Conservation (phyloP, 352 stramenopile genomes). For the Phytophthora sansomeana region DNA sequence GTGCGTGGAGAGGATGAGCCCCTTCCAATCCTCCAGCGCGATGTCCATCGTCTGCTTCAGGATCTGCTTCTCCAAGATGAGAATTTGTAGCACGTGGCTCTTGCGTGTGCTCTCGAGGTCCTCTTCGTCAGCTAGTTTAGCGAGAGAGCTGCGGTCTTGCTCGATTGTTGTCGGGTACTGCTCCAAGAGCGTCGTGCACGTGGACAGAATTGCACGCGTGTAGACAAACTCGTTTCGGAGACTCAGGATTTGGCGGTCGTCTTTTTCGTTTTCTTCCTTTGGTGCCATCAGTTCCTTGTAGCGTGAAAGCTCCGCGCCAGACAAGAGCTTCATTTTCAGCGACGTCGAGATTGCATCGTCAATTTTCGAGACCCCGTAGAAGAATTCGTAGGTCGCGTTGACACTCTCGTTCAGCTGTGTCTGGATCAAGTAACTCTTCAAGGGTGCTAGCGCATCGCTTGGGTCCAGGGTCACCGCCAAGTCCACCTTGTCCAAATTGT, state of each 20-base stretch:
- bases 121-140: slow-evolving; percentile 10
- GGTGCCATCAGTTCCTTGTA: slow-evolving; percentile 41
- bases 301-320: slow-evolving; percentile 36
- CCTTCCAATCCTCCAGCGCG: slow-evolving; percentile 53
- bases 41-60: slow-evolving; percentile 59
- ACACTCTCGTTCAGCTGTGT: slow-evolving; percentile 49
- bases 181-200: slow-evolving; percentile 47
- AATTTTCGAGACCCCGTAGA: slow-evolving; percentile 27
- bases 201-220: slow-evolving; percentile 50
- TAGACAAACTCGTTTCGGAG: slow-evolving; percentile 62
- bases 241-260: slow-evolving; percentile 40
- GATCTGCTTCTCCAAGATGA: slow-evolving; percentile 72
- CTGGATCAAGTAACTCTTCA: slow-evolving; percentile 52
- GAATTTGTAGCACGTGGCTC: slow-evolving; percentile 48
- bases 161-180: slow-evolving; percentile 51
- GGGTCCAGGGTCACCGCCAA: slow-evolving; percentile 53
- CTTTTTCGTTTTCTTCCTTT: slow-evolving; percentile 5
- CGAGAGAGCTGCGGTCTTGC: slow-evolving; percentile 33
- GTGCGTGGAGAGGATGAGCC: slow-evolving; percentile 53
- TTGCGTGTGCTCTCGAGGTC: slow-evolving; percentile 20
- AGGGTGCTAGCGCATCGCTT: slow-evolving; percentile 38
- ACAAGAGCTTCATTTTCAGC: slow-evolving; percentile 59
- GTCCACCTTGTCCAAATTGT: slow-evolving; percentile 51
- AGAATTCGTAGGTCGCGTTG: slow-evolving; percentile 53
- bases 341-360: slow-evolving; percentile 31